Evolutionary conservation across 2,329 filamentous ascomycete genomes (phyloP), one percentile per base, ranked within the genome.

Genomic region (Aureobasidium lini): DNA sequence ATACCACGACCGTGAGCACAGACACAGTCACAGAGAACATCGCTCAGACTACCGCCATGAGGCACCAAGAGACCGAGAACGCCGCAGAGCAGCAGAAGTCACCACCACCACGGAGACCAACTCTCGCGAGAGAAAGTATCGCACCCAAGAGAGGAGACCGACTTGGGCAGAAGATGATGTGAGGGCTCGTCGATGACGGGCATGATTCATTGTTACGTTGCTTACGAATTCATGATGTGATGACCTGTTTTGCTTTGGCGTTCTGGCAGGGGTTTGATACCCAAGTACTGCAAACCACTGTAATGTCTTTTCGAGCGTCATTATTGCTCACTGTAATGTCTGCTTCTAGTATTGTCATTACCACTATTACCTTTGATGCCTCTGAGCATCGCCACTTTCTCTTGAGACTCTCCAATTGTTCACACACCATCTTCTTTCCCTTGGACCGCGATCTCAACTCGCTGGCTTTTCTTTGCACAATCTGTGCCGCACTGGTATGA

Each of bases 21-120:
- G 31, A 46, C 57, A 28, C n/a, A n/a, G 29, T 8, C 13, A 42
- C 32, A 34, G 7, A 23, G 32, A 32, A 13, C 28, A 40, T n/a
- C 44, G 42, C 18, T 37, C 56, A 34, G 57, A 59, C 13, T 59
- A 59, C 40, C 28, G 31, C n/a, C 40, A 44, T 23, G 47, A 59
- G 10, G 57, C 53, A 11, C 46, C 42, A 23, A 57, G 8, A 15
- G 43, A 57, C 6, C 42, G 43, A 40, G 42, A 48, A 11, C 34
- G 43, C 5, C 42, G 44, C 18, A 32, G 39, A 18, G 13, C 39
- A 6, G 16, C 39, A n/a, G 54, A 57, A 18, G 54, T 28, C 16
- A 23, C 40, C 9, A 23, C n/a, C 16, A 23, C 40, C 9, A 23
- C 7, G 1, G 54, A 57, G 13, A 23, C 48, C 23, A 40, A 37